phyloP scores from a whole-genome alignment of 2,329 filamentous ascomycete genomes.

The Calonectria henricotiae region DNA sequence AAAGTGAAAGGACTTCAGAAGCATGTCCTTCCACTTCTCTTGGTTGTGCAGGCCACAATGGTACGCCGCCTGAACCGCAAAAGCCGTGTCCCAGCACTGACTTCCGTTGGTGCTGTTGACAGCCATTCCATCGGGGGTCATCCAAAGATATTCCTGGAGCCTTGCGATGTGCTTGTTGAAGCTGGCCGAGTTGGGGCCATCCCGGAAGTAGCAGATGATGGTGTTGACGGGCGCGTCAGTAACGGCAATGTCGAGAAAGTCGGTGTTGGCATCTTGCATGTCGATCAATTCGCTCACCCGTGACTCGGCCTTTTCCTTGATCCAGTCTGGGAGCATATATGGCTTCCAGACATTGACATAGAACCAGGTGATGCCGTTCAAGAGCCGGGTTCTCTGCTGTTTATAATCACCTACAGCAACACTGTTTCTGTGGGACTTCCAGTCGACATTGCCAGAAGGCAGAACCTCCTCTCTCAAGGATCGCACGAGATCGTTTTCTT shows the following conservation, averaged over 20 bases:
- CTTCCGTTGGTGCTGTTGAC: slow-evolving; percentile 97
- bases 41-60: slow-evolving; percentile 84
- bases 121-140: slow-evolving; percentile 92
- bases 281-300: slow-evolving; percentile 87
- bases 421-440: slow-evolving; percentile 83
- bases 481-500: slow-evolving; percentile 76
- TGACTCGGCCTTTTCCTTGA: slow-evolving; percentile 81
- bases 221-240: slow-evolving; percentile 93
- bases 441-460: slow-evolving; percentile 84
- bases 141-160: slow-evolving; percentile 89
- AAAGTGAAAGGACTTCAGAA: slow-evolving; percentile 85
- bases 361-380: slow-evolving; percentile 84
- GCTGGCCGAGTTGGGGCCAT: slow-evolving; percentile 81
- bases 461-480: slow-evolving; percentile 87
- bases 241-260: slow-evolving; percentile 87
- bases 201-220: slow-evolving; percentile 84
- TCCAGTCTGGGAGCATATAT: slow-evolving; percentile 76
- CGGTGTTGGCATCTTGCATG: slow-evolving; percentile 93
- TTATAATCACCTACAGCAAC: slow-evolving; percentile 89
- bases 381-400: slow-evolving; percentile 88
- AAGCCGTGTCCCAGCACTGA: slow-evolving; percentile 95
- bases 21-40: slow-evolving; percentile 84
- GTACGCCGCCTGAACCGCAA: slow-evolving; percentile 85
- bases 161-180: slow-evolving; percentile 85
- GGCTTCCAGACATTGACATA: slow-evolving; percentile 86